Conservation (phyloP, 1,284 basidiomycete species). For the Cutaneotrichosporon curvatum region DNA sequence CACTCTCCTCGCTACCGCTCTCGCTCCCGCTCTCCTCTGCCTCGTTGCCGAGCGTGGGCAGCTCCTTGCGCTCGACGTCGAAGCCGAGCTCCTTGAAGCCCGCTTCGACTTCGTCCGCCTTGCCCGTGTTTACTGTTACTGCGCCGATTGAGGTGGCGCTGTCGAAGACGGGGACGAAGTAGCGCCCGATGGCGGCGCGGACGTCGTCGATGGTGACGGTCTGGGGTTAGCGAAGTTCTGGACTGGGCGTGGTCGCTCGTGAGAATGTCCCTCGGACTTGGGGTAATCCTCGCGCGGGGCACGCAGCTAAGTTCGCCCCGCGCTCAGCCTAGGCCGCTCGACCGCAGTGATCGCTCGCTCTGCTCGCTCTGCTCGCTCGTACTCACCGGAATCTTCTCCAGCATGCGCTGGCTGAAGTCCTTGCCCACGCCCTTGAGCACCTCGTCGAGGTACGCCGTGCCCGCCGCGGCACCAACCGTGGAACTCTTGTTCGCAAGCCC, state of each 20-base stretch:
- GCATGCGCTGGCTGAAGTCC: conserved; percentile 63
- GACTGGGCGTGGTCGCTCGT: too few relatives aligned
- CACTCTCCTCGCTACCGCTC: conserved; percentile 7
- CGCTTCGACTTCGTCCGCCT: conserved; percentile 64
- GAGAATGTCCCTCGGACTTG: too few relatives aligned
- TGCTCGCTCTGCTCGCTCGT: too few relatives aligned
- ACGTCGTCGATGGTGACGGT: conserved; percentile 71
- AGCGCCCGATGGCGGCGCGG: conserved; percentile 59
- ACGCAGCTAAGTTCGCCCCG: too few relatives aligned
- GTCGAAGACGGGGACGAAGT: conserved; percentile 83
- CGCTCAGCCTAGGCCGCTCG: too few relatives aligned
- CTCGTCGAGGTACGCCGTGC: conserved; percentile 76
- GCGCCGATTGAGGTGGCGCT: conserved; percentile 69
- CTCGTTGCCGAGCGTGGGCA: conserved; percentile 25
- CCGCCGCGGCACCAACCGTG: conserved; percentile 73
- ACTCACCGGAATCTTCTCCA: conserved; percentile 57
- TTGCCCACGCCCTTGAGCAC: conserved; percentile 71
- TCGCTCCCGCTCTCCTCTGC: conserved; percentile 19
- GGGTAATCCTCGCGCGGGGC: too few relatives aligned
- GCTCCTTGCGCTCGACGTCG: conserved; percentile 62
- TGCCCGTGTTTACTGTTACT: conserved; percentile 73
- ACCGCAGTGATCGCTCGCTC: too few relatives aligned
- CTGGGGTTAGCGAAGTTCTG: conserved; percentile 44
- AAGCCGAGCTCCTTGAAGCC: conserved; percentile 66
- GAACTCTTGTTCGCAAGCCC: conserved; percentile 71